Evolutionary conservation across 1,284 basidiomycete genomes (phyloP), one percentile per base, ranked within the genome.

Genomic region (Lentinula novae-zelandiae): DNA sequence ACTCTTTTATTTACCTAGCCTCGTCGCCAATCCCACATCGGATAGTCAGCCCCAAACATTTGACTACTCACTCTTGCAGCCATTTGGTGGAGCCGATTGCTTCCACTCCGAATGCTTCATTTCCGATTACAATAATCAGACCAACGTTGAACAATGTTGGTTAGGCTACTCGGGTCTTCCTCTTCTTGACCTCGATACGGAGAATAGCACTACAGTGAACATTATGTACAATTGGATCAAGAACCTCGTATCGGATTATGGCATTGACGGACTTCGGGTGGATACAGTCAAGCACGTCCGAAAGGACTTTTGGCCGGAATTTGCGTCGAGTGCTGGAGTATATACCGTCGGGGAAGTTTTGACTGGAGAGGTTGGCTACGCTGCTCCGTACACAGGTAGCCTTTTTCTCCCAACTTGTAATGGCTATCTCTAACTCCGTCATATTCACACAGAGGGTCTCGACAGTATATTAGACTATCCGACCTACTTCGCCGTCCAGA

Each of bases 91-190:
- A 2, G 51, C 67, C 55, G 66, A 69, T 1, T 67, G 74, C 58
- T 77, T 73, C 60, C 78, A 79, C 57, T 57, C 71, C 1, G 64
- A 71, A 56, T 78, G 77, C 64, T 73, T 74, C 66, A 75, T 81
- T 61, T 67, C 67, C 7, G 71, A 87, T 67, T 88, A 82, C 70
- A 74, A 68, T 66, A 89, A 91, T 68, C 77, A 83, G 69, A 90
- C 85, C 0, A 81, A 84, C 34, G 81, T 89, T 60, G 85, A 92
- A 69, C 78, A 86, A 69, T 90, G 89, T 73, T 93, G 90, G 89
- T 76, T 93, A 7, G 90, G 89, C 5, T 85, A 89, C 69, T 74
- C 75, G 57, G 78, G 74, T 5, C 75, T 91, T 51, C 78, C 86
- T 1, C 77, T 91, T 56, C 81, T 84, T 20, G 91, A 93, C 65